phyloP scores from a whole-genome alignment of 148 eudicot species.

The Spergularia bocconei region DNA sequence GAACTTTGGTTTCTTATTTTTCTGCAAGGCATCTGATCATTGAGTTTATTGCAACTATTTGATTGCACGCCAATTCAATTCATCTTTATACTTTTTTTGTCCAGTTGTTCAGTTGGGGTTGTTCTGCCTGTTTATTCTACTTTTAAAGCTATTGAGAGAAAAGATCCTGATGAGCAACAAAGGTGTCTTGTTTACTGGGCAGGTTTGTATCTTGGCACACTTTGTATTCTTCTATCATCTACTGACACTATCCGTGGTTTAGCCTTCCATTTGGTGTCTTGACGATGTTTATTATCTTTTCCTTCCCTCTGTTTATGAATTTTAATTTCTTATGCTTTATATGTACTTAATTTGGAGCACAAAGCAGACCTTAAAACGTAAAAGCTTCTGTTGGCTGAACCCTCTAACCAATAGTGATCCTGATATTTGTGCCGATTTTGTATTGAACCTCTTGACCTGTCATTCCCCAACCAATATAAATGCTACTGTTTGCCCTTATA shows the following conservation, averaged over 20 bases:
- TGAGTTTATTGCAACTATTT: background rate
- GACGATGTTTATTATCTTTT: background rate
- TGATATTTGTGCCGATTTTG: no score
- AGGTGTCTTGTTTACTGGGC: constrained; percentile 94
- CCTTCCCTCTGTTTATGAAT: background rate
- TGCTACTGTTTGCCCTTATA: no score
- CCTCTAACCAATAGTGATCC: background rate
- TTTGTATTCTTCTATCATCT: background rate
- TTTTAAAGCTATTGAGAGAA: constrained; percentile 80
- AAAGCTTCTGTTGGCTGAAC: background rate
- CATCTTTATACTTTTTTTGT: background rate
- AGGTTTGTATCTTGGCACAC: constrained; percentile 46
- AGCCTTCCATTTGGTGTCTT: background rate
- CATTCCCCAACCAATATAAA: no score
- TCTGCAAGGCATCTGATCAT: background rate
- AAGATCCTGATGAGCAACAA: constrained; percentile 69
- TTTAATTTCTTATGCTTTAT: background rate
- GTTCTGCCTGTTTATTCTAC: constrained; percentile 81
- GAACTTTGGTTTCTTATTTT: background rate
- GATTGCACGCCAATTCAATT: background rate
- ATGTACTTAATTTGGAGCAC: background rate
- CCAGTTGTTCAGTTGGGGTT: constrained; percentile 37
- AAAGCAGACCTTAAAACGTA: background rate
- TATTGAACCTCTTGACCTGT: no score
- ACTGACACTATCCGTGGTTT: background rate